phyloP scores from a whole-genome alignment of 2,329 filamentous ascomycete species.

The Diaporthe destruens region DNA sequence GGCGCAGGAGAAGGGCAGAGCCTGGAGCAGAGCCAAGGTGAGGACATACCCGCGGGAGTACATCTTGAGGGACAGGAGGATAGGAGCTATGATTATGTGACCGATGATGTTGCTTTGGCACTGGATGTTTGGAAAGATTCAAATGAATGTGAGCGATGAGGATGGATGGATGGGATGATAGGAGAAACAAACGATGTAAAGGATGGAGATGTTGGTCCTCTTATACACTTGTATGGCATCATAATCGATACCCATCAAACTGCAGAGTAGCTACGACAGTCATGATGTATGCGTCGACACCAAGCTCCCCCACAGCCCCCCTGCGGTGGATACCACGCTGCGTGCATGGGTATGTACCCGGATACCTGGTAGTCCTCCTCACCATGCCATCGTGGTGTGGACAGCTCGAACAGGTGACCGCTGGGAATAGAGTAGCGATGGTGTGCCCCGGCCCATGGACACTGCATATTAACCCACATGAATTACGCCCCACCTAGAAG shows the following conservation, averaged over 20 bases:
- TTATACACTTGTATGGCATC: constrained; percentile 16
- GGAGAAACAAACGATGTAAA: not conserved
- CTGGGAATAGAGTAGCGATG: constrained; percentile 14
- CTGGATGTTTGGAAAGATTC: not conserved
- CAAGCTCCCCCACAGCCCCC: constrained; percentile 9
- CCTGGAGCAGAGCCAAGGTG: constrained; percentile 34
- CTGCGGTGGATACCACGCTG: not conserved
- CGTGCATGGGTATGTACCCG: not conserved
- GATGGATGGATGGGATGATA: constrained; percentile 2
- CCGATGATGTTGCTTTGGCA: not conserved
- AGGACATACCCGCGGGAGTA: constrained; percentile 22
- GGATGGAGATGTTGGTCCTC: not conserved
- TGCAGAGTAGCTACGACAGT: not conserved
- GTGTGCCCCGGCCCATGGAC: constrained; percentile 10
- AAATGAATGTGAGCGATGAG: constrained; percentile 24
- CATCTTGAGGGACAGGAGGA: constrained; percentile 18
- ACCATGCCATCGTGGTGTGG: constrained; percentile 1
- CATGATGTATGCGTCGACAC: constrained; percentile 1
- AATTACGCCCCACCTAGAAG: not conserved
- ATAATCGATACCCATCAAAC: not conserved
- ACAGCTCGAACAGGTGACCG: constrained; percentile 5
- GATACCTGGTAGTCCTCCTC: not conserved
- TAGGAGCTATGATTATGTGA: not conserved
- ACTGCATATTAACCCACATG: constrained; percentile 21
- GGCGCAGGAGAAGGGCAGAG: constrained; percentile 23